Percentiles rank a stretch among this genome's conserved stretches.
phyloP scores from a whole-genome alignment of 306 rosid species.

The Rosa lucieae region DNA sequence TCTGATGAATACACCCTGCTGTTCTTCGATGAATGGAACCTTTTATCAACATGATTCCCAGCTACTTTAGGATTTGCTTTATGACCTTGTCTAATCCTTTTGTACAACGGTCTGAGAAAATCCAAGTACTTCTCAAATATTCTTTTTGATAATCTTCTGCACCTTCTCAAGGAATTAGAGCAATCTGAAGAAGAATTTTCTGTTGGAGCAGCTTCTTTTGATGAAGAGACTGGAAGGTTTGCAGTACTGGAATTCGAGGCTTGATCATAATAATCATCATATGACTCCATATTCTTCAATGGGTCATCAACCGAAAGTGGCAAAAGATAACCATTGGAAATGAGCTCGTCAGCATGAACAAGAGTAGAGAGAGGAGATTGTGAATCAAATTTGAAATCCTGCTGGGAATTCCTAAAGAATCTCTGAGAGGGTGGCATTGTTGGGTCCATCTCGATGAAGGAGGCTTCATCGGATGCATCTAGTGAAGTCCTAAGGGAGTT shows the following conservation, averaged over 20 bases:
- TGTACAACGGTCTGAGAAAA: conserved; percentile 73
- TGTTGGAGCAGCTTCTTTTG: conserved; percentile 31
- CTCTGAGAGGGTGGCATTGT: conserved; percentile 88
- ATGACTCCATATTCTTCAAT: conserved; percentile 54
- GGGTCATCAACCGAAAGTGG: conserved; percentile 77
- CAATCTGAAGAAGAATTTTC: conserved; percentile 34
- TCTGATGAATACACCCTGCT: conserved; percentile 55
- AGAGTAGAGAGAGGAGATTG: conserved; percentile 51
- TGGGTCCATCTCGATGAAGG: conserved; percentile 99
- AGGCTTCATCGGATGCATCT: conserved; percentile 76
- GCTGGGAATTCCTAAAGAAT: conserved; percentile 67
- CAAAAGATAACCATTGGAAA: conserved; percentile 83
- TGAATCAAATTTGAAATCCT: conserved; percentile 85
- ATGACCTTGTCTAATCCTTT: conserved; percentile 56
- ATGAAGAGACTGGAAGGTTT: conserved; percentile 33
- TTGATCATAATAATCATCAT: conserved; percentile 19
- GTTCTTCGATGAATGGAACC: conserved; percentile 54
- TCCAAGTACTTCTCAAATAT: conserved; percentile 70
- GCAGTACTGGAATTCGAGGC: conserved; percentile 37
- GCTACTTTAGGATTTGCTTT: conserved; percentile 47
- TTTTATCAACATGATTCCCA: conserved; percentile 39
- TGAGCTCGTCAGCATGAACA: conserved; percentile 91
- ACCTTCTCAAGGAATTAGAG: conserved; percentile 59
- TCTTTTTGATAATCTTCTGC: conserved; percentile 64
- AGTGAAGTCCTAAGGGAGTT: conserved; percentile 59